Evolutionary conservation across 352 stramenopile genomes (phyloP).

Genomic region (Globisporangium barbulae): DNA sequence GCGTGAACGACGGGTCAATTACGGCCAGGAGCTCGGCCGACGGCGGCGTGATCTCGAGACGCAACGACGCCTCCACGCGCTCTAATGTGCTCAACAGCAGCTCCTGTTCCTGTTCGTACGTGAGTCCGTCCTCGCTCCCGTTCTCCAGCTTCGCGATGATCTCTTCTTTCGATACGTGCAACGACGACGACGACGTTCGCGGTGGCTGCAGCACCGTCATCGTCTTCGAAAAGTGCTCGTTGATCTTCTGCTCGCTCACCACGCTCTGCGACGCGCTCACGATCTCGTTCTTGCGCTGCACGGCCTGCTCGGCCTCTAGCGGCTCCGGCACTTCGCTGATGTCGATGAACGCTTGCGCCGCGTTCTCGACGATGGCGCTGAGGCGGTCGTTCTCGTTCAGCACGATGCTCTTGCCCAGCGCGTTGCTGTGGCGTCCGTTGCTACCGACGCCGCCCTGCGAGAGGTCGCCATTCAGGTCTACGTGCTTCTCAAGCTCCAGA

Average conservation of each 20-base stretch:
- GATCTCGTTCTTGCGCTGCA: conserved; percentile 78
- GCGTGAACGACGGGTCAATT: conserved; percentile 46
- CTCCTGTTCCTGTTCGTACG: conserved; percentile 61
- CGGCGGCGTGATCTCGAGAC: conserved; percentile 47
- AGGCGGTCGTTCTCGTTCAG: conserved; percentile 77
- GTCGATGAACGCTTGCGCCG: conserved; percentile 77
- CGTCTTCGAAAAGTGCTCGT: conserved; percentile 44
- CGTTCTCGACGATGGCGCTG: conserved; percentile 72
- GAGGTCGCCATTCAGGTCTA: conserved; percentile 59
- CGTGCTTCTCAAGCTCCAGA: conserved; percentile 74
- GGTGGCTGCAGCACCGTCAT: conserved; percentile 42
- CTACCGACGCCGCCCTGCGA: conserved; percentile 30
- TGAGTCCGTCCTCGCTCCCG: conserved; percentile 33
- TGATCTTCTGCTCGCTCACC: conserved; percentile 51
- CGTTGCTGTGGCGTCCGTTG: conserved; percentile 46
- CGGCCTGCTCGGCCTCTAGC: conserved; percentile 71
- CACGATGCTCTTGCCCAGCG: conserved; percentile 48
- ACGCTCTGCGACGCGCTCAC: conserved; percentile 43
- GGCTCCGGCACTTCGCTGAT: conserved; percentile 80
- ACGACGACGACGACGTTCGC: conserved; percentile 20
- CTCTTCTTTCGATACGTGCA: conserved; percentile 30
- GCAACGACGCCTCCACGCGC: conserved; percentile 39
- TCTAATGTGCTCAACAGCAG: conserved; percentile 46
- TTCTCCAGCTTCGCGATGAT: conserved; percentile 49
- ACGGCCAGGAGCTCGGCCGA: conserved; percentile 57